These are phyloP conservation scores for Chlamydomonas urium DNA, from an alignment of 139 green algal species.

Conservation along the genomic window DNA sequence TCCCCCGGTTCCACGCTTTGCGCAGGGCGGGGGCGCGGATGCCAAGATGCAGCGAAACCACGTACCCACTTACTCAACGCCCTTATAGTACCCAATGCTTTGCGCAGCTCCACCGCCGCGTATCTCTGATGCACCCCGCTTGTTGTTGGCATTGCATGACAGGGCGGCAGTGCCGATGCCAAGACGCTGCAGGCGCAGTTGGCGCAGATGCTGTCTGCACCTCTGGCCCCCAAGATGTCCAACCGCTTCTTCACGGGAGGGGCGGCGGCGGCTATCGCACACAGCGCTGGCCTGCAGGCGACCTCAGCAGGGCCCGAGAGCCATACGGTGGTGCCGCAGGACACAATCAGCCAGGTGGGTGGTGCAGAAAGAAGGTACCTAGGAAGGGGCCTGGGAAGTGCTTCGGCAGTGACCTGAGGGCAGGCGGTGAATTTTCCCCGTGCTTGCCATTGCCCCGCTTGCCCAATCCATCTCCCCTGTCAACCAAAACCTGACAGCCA, in stretches of 20 bases:
- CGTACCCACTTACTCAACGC: neutral
- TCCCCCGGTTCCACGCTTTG: neutral
- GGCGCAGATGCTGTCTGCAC: constrained; percentile 25
- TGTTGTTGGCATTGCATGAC: neutral
- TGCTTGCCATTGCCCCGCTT: too few relatives aligned
- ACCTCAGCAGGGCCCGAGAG: neutral
- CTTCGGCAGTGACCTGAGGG: too few relatives aligned
- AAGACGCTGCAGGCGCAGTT: constrained; percentile 15
- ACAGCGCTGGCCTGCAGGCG: neutral
- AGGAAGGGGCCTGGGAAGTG: too few relatives aligned
- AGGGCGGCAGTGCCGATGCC: neutral
- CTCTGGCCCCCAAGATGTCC: constrained; percentile 30
- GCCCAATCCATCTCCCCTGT: too few relatives aligned
- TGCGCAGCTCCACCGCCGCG: neutral
- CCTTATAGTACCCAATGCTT: neutral
- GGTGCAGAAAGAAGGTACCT: neutral
- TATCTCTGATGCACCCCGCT: neutral
- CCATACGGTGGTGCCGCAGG: neutral
- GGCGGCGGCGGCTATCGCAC: constrained; percentile 8
- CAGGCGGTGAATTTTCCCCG: too few relatives aligned
- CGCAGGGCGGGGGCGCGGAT: neutral
- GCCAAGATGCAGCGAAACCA: too few relatives aligned
- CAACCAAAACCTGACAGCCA: too few relatives aligned
- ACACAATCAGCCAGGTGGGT: neutral
- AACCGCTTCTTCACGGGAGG: constrained; percentile 35